Evolutionary conservation across 192 early-diverging fungal species (phyloP).

Genomic region (Coemansia sp.): DNA sequence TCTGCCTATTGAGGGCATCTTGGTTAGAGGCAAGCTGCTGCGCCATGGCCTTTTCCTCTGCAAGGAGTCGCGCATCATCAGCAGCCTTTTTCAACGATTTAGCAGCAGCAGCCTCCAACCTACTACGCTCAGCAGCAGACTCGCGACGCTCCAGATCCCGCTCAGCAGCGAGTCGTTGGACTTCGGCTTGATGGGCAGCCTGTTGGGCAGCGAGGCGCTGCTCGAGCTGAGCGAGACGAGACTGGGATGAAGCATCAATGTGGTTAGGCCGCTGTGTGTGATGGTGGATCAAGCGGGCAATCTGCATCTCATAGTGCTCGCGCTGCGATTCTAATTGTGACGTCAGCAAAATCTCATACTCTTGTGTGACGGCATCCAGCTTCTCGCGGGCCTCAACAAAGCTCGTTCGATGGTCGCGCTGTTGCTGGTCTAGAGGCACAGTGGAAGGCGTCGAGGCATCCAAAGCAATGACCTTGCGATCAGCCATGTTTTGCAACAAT

Average conservation of each 20-base stretch:
- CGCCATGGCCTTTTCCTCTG: slow-evolving; percentile 42
- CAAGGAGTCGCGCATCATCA: slow-evolving; percentile 74
- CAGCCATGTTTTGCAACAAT: slow-evolving; percentile 84
- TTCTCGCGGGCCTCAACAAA: slow-evolving; percentile 61
- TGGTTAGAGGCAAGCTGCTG: slow-evolving; percentile 66
- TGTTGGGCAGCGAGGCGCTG: slow-evolving; percentile 17
- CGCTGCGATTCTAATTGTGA: slow-evolving; percentile 89
- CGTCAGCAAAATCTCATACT: slow-evolving; percentile 80
- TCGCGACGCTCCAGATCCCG: slow-evolving; percentile 43
- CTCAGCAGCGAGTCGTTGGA: slow-evolving; percentile 43
- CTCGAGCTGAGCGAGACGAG: slow-evolving; percentile 35
- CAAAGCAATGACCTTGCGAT: slow-evolving; percentile 92
- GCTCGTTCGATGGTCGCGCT: slow-evolving; percentile 8
- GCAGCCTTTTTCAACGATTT: slow-evolving; percentile 59
- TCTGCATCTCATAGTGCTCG: slow-evolving; percentile 75
- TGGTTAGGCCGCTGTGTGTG: slow-evolving; percentile 57
- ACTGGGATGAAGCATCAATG: not conserved
- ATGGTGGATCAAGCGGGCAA: slow-evolving; percentile 59
- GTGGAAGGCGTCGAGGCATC: slow-evolving; percentile 26
- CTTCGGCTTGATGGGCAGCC: not conserved
- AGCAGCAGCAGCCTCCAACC: slow-evolving; percentile 57
- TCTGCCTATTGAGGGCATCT: slow-evolving; percentile 52
- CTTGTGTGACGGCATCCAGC: slow-evolving; percentile 70
- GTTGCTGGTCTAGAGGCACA: not conserved
- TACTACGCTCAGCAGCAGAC: slow-evolving; percentile 36